Percentiles rank a stretch among this genome's conserved stretches.
Evolutionary conservation across 108 stramenopile species (phyloP).

Genomic region (Licmophora abbreviata): DNA sequence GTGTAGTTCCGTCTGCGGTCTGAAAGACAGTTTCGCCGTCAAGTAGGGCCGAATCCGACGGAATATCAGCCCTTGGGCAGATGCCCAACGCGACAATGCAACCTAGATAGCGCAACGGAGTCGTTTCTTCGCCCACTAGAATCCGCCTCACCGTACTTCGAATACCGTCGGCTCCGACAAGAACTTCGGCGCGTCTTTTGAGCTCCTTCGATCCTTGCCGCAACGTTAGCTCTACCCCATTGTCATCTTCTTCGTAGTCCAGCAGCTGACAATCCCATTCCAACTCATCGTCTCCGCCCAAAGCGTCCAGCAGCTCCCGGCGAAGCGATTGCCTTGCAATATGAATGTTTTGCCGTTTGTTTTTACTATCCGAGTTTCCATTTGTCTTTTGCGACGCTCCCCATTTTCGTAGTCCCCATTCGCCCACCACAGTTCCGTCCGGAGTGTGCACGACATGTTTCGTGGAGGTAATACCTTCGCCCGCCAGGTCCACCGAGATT

Average conservation of each 20-base stretch:
- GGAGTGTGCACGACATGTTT: constrained; percentile 70
- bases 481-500: constrained; percentile 26
- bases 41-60: constrained; percentile 10
- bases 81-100: constrained; percentile 81
- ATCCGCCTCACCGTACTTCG: constrained; percentile 50
- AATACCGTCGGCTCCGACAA: constrained; percentile 92
- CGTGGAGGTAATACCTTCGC: constrained; percentile 41
- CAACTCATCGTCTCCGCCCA: constrained; percentile 17
- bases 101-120: constrained; percentile 66
- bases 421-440: constrained; percentile 66
- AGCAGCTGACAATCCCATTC: constrained; percentile 53
- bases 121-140: constrained; percentile 30
- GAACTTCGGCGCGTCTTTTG: constrained; percentile 33
- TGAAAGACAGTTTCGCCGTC: constrained; percentile 83
- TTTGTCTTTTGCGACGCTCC: constrained; percentile 21
- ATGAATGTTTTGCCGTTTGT: constrained; percentile 78
- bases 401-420: constrained; percentile 82
- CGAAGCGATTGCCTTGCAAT: constrained; percentile 71
- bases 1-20: constrained; percentile 70
- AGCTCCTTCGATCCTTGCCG: constrained; percentile 11
- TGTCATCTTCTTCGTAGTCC: constrained; percentile 8
- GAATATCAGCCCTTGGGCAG: constrained; percentile 18
- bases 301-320: constrained; percentile 39
- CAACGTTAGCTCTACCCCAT: constrained; percentile 29
- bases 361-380: too few relatives aligned